phyloP scores from a whole-genome alignment of 129 eudicot genomes.

The Flaveria trinervia region DNA sequence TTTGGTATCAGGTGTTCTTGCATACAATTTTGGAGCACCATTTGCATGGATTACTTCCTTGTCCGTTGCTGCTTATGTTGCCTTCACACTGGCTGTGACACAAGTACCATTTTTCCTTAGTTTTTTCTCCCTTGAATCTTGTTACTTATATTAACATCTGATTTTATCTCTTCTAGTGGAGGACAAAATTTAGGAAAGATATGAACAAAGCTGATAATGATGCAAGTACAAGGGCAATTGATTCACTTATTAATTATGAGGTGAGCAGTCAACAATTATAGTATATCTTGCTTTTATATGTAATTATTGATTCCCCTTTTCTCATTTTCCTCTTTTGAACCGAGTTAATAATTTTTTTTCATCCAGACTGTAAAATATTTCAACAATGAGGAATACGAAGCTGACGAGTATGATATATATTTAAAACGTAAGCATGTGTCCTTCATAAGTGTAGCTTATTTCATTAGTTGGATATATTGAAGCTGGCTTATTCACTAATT shows the following conservation, averaged over 20 bases:
- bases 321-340: slow-evolving; percentile 12
- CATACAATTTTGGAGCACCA: slow-evolving; percentile 94
- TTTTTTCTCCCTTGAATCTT: not conserved
- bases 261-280: slow-evolving; percentile 38
- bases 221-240: slow-evolving; percentile 92
- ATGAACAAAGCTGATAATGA: slow-evolving; percentile 98
- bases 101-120: slow-evolving; percentile 51
- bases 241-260: slow-evolving; percentile 95
- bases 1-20: slow-evolving; percentile 92
- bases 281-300: slow-evolving; percentile 5
- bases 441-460: slow-evolving; percentile 10
- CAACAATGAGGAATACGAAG: slow-evolving; percentile 86
- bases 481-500: not conserved
- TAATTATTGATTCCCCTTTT: slow-evolving; percentile 5
- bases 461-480: not conserved
- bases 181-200: slow-evolving; percentile 90
- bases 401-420: slow-evolving; percentile 77
- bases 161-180: slow-evolving; percentile 60
- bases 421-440: slow-evolving; percentile 63
- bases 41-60: slow-evolving; percentile 95
- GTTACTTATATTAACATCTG: slow-evolving; percentile 13
- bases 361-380: slow-evolving; percentile 92
- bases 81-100: slow-evolving; percentile 83
- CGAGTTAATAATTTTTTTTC: slow-evolving; percentile 7
- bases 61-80: slow-evolving; percentile 81